phyloP scores from a whole-genome alignment of 1,139 yeast genomes.

The Arxiozyma slooffiae region DNA sequence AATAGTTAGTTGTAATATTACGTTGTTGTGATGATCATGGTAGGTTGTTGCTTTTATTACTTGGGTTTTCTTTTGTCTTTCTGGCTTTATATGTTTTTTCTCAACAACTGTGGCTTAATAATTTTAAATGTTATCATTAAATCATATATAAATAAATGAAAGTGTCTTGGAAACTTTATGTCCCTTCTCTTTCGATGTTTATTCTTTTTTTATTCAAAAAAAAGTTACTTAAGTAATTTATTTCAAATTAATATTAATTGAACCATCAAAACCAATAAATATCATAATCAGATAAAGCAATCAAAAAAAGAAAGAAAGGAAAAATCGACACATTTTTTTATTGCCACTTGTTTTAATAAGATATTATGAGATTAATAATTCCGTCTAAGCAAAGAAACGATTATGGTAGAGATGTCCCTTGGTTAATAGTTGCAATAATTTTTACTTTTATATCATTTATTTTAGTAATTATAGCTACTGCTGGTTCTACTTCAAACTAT shows the following conservation, averaged over 20 bases:
- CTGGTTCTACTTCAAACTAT: constrained; percentile 29
- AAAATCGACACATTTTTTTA: no score
- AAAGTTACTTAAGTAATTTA: no score
- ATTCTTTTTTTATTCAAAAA: neutral
- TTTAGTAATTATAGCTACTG: constrained; percentile 18
- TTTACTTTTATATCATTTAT: constrained; percentile 21
- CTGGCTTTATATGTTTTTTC: neutral
- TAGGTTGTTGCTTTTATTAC: neutral
- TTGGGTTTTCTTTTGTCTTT: neutral
- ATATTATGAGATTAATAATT: neutral
- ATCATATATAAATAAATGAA: no score
- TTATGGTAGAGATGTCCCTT: constrained; percentile 6
- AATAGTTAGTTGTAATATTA: neutral
- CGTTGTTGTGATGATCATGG: neutral
- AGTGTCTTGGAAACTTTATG: no score
- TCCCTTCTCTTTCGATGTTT: neutral
- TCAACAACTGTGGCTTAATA: neutral
- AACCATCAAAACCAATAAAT: neutral
- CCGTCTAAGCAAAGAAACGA: constrained; percentile 4
- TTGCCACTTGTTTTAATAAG: neutral
- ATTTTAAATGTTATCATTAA: no score
- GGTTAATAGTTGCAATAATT: constrained; percentile 14
- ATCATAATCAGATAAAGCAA: no score
- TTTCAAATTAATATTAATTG: neutral
- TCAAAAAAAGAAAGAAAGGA: neutral